Base-by-base conservation (phyloP, 2,329 filamentous ascomycete genomes). In the Aspergillus neotritici region DNA sequence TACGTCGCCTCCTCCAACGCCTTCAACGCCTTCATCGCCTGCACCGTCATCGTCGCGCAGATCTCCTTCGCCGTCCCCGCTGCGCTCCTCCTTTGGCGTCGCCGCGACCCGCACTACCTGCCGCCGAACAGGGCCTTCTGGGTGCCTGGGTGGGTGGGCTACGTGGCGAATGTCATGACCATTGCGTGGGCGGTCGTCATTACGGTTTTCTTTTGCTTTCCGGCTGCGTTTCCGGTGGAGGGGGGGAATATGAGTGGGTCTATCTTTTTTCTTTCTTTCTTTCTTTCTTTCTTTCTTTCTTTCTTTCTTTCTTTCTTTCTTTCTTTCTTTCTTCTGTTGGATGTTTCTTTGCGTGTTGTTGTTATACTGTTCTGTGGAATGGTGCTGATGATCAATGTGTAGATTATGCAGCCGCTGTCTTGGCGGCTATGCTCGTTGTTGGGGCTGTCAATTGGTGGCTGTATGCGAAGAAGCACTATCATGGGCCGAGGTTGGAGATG, bases 21-120 rank as follows among this genome's bases (percentile, higher is more conserved):
- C 10, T 56, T 56, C 48, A 56, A 55, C 35, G 50, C 54, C 28
- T 56, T 56, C 41, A 56, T 56, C 21, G 44, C 46, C 33, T 51
- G 52, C 11, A 55, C 52, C 3, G 52, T 55, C 10, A 46, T 55
- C 15, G 48, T 55, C 30, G 54, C 52, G 3, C 54, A 56, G 21
- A 50, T 56, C 30, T 56, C 54, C 32, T 55, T 40, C 36, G 54
- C 54, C 30, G 40, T 55, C 32, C 52, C 54, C 5, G 46, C 54
- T 5, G 8, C 42, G 5, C 39, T 56, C 4, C 49, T 56, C 9
- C 37, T 56, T 33, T 16, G 29, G n/a, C 46, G 49, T 5, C 49
- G 48, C 15, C 41, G 48, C 8, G 25, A 34, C 9, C 12, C 40
- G 1, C n/a, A 46, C n/a, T 56, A 52, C 21, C 47, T 56, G 3